Conservation (phyloP, 176 grass and related monocot genomes). For the Musa acuminata region DNA sequence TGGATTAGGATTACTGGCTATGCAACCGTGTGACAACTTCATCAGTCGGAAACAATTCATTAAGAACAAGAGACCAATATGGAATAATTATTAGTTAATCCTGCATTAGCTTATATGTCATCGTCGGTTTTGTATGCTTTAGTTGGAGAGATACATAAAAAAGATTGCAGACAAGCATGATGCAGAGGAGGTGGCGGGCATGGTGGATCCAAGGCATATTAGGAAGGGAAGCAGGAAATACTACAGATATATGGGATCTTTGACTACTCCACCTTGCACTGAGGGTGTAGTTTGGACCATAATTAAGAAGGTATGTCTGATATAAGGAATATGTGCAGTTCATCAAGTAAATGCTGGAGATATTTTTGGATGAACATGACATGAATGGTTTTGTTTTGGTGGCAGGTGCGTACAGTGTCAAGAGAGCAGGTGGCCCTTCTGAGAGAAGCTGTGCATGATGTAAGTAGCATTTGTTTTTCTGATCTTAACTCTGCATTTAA, state of each 20-base stretch:
- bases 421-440: constrained; percentile 46
- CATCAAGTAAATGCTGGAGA: not conserved
- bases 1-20: too few relatives aligned
- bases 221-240: constrained; percentile 35
- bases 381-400: not conserved
- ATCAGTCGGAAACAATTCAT: too few relatives aligned
- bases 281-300: constrained; percentile 78
- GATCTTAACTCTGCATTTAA: not conserved
- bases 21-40: too few relatives aligned
- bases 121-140: too few relatives aligned
- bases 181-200: constrained; percentile 28
- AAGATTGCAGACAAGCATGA: constrained; percentile 19
- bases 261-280: constrained; percentile 57
- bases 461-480: constrained; percentile 22
- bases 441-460: constrained; percentile 55
- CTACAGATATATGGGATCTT: constrained; percentile 70
- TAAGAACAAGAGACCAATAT: too few relatives aligned
- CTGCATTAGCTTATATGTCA: too few relatives aligned
- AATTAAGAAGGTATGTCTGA: constrained; percentile 33
- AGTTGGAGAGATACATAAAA: constrained; percentile 46
- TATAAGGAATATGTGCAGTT: not conserved
- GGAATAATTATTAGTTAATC: too few relatives aligned
- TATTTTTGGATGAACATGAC: not conserved
- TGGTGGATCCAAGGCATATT: constrained; percentile 25
- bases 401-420: constrained; percentile 49